phyloP scores from a whole-genome alignment of 208 protist species.

The Leishmania tarentolae region DNA sequence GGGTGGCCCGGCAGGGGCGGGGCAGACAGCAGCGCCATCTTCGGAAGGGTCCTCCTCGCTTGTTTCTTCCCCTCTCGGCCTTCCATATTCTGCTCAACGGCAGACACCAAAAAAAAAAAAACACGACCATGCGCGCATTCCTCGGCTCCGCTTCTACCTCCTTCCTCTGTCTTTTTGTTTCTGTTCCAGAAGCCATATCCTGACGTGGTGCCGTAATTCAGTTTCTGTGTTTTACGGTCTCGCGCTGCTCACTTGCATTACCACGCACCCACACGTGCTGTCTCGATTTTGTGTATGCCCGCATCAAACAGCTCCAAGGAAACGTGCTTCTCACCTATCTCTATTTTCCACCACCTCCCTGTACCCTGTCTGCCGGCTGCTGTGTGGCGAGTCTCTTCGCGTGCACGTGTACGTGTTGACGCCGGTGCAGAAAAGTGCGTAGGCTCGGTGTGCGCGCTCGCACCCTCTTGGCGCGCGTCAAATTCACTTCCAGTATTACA shows the following conservation, averaged over 20 bases:
- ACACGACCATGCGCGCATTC: neutral
- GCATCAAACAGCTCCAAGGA: neutral
- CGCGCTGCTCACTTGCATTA: neutral
- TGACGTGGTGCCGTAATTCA: neutral
- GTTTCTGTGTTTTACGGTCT: neutral
- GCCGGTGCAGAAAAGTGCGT: too few species aligned
- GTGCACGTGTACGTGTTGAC: slow-evolving; percentile 1
- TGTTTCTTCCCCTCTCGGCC: neutral
- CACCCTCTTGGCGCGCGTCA: neutral
- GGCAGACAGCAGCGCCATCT: neutral
- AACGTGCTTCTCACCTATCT: neutral
- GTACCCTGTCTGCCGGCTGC: neutral
- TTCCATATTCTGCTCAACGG: neutral
- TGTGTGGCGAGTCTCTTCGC: neutral
- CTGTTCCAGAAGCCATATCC: neutral
- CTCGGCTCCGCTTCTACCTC: neutral
- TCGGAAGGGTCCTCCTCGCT: neutral
- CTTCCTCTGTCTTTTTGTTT: neutral
- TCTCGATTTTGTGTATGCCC: neutral
- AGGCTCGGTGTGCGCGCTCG: neutral
- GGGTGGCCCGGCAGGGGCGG: neutral
- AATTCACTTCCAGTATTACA: neutral
- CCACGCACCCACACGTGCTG: slow-evolving; percentile 6
- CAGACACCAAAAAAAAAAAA: neutral
- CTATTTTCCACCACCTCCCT: neutral